Conservation (phyloP, 2,329 filamentous ascomycete genomes). For the Calonectria crousiana region DNA sequence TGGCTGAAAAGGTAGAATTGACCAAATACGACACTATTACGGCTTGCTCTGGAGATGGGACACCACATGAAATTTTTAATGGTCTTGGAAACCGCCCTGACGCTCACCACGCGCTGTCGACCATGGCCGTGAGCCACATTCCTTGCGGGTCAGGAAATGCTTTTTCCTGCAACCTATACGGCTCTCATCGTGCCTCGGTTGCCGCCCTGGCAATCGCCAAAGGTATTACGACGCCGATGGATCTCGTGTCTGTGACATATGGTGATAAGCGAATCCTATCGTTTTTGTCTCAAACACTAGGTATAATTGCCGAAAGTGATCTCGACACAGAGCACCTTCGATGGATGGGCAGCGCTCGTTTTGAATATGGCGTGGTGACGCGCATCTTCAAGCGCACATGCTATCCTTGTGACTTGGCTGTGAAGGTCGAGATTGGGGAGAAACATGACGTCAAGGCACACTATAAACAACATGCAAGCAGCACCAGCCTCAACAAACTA, state of each 20-base stretch:
- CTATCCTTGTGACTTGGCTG: constrained; percentile 90
- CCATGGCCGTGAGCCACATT: constrained; percentile 86
- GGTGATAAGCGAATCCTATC: constrained; percentile 80
- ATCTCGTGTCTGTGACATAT: constrained; percentile 90
- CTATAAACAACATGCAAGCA: constrained; percentile 68
- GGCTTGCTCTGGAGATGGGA: constrained; percentile 91
- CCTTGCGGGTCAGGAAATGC: constrained; percentile 96
- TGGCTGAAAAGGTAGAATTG: constrained; percentile 81
- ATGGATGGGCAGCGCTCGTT: constrained; percentile 91
- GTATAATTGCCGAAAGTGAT: constrained; percentile 91
- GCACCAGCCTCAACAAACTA: constrained; percentile 39
- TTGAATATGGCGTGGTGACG: constrained; percentile 86
- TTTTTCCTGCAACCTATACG: constrained; percentile 90
- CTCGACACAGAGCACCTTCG: constrained; percentile 90
- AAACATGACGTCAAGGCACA: constrained; percentile 81
- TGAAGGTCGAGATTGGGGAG: constrained; percentile 84
- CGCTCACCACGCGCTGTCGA: constrained; percentile 78
- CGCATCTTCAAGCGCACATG: constrained; percentile 80
- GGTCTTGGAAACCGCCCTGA: constrained; percentile 83
- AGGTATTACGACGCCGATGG: constrained; percentile 84
- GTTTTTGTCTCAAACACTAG: constrained; percentile 91
- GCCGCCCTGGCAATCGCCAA: constrained; percentile 90
- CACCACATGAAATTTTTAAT: constrained; percentile 95
- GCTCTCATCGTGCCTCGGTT: constrained; percentile 79
- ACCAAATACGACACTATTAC: constrained; percentile 87